A percentile compares a stretch with the other conserved stretches of the same genome.
Conservation (phyloP, 805 yeast genomes). For the Ascoidea rubescens region DNA sequence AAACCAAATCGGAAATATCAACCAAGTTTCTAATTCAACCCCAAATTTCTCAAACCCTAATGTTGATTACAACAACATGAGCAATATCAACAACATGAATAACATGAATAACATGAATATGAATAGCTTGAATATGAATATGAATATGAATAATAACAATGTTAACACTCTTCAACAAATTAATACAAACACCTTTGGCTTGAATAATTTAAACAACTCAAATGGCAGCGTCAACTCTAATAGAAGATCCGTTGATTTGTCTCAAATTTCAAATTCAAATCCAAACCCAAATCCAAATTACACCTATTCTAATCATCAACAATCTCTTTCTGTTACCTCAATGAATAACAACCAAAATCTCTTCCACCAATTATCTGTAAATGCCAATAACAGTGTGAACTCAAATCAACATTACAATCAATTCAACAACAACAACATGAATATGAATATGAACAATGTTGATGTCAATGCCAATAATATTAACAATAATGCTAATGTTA, state of each 20-base stretch:
- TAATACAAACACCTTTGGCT: background rate
- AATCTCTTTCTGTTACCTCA: background rate
- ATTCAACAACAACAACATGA: background rate
- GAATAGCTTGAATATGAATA: background rate
- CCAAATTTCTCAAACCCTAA: background rate
- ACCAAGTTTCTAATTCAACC: background rate
- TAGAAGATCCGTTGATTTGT: background rate
- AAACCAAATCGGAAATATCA: background rate
- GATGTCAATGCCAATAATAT: too few relatives aligned
- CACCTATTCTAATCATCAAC: background rate
- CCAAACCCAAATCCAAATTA: background rate
- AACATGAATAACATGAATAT: background rate
- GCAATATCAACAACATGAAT: too few relatives aligned
- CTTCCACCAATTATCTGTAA: background rate
- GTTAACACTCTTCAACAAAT: background rate
- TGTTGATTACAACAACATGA: too few relatives aligned
- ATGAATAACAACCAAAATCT: too few relatives aligned
- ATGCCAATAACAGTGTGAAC: background rate
- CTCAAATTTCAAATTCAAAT: background rate
- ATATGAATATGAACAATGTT: background rate
- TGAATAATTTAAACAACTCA: background rate
- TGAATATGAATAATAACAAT: background rate
- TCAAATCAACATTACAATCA: background rate
- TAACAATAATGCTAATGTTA: background rate
- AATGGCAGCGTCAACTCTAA: background rate